Conservation (phyloP, 2,329 filamentous ascomycete species). For the Aureobasidium sp. region DNA sequence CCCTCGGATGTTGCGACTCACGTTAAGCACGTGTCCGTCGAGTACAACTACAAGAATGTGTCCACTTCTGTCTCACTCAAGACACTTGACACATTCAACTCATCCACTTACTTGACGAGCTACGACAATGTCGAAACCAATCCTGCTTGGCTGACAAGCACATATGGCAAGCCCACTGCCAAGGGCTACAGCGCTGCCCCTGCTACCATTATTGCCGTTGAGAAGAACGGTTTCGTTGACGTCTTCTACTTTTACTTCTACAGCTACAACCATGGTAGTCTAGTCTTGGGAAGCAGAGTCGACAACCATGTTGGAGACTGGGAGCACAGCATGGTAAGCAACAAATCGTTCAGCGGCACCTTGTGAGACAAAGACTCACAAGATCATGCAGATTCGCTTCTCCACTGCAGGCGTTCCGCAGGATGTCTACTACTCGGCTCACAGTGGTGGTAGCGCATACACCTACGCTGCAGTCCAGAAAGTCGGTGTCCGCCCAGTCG, state of each 20-base stretch:
- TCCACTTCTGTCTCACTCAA: neutral
- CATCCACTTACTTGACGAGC: neutral
- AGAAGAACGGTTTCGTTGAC: neutral
- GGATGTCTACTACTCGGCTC: conserved; percentile 7
- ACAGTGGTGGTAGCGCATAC: conserved; percentile 2
- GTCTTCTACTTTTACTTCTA: conserved; percentile 13
- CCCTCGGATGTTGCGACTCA: conserved; percentile 6
- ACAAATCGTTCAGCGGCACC: neutral
- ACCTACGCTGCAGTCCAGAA: conserved; percentile 7
- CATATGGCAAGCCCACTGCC: conserved; percentile 1
- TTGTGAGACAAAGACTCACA: neutral
- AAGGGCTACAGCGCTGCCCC: conserved; percentile 9
- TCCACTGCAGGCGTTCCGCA: neutral
- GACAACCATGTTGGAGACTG: conserved; percentile 14
- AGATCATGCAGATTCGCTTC: neutral
- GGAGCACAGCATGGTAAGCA: conserved; percentile 1
- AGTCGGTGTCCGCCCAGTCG: neutral
- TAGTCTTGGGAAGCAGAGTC: neutral
- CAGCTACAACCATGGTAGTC: conserved; percentile 10
- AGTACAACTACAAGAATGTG: neutral
- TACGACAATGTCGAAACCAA: conserved; percentile 11
- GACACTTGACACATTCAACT: neutral
- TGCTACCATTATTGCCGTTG: conserved; percentile 12
- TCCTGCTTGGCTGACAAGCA: conserved; percentile 4
- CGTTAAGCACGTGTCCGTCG: conserved; percentile 9